phyloP scores from a whole-genome alignment of 306 rosid genomes.

The Quercus bicolor region DNA sequence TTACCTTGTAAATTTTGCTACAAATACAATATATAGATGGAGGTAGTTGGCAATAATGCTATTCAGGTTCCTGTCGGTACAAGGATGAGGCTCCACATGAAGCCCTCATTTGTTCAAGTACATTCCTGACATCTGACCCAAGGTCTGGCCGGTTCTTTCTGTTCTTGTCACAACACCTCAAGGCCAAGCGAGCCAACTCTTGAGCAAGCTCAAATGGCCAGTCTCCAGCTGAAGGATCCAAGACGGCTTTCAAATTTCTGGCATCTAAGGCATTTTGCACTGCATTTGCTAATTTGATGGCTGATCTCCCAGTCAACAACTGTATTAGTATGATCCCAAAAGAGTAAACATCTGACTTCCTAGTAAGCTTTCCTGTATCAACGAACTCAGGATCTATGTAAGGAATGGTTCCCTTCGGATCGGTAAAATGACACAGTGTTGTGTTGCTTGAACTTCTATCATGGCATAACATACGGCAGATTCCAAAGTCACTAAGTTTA shows the following conservation, averaged over 20 bases:
- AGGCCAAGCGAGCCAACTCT: constrained; percentile 40
- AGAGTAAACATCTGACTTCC: constrained; percentile 52
- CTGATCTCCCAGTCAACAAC: constrained; percentile 40
- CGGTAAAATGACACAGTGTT: constrained; percentile 37
- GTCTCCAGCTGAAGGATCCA: constrained; percentile 55
- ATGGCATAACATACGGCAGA: constrained; percentile 33
- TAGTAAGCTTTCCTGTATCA: constrained; percentile 42
- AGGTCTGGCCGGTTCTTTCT: constrained; percentile 48
- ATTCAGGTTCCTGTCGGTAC: too few relatives aligned
- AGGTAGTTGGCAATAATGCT: too few relatives aligned
- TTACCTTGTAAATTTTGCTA: too few relatives aligned
- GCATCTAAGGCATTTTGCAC: constrained; percentile 35
- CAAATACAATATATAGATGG: too few relatives aligned
- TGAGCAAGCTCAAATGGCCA: constrained; percentile 53
- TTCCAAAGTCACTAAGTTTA: constrained; percentile 63
- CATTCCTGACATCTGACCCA: constrained; percentile 43
- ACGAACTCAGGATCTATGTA: constrained; percentile 52
- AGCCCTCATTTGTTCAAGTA: constrained; percentile 53
- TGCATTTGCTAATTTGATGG: constrained; percentile 18
- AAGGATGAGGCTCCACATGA: not conserved
- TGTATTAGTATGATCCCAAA: constrained; percentile 46
- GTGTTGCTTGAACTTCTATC: constrained; percentile 22
- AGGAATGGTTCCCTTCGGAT: constrained; percentile 36
- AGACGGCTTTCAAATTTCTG: constrained; percentile 28
- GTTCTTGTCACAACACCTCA: constrained; percentile 45